Evolutionary conservation across 805 yeast species (phyloP).

Genomic region (Saccharomycopsis sp.): DNA sequence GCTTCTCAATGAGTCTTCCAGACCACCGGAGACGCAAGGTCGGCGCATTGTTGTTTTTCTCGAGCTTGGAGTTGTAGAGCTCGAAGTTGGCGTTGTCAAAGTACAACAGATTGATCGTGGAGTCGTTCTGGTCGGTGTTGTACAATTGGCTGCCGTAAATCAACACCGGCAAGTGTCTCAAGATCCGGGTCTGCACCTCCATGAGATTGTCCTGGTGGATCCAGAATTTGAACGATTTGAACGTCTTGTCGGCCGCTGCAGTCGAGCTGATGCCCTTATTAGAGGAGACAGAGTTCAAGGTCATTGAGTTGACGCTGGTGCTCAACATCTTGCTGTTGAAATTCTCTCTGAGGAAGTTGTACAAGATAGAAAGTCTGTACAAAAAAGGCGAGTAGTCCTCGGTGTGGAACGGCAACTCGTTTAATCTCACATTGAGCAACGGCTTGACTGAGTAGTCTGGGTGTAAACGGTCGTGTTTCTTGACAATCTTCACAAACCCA

Average conservation of each 20-base stretch:
- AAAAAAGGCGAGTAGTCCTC: slow-evolving; percentile 92
- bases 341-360: slow-evolving; percentile 76
- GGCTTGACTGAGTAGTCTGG: slow-evolving; percentile 86
- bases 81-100: slow-evolving; percentile 82
- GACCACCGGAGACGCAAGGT: slow-evolving; percentile 87
- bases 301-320: slow-evolving; percentile 31
- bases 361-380: slow-evolving; percentile 73
- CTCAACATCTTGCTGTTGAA: slow-evolving; percentile 31
- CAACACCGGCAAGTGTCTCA: slow-evolving; percentile 88
- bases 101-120: slow-evolving; percentile 78
- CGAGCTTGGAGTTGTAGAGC: slow-evolving; percentile 75
- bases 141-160: slow-evolving; percentile 51
- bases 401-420: slow-evolving; percentile 82
- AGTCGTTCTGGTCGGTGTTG: slow-evolving; percentile 46
- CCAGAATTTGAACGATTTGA: slow-evolving; percentile 83
- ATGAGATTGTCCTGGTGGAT: slow-evolving; percentile 92
- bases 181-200: slow-evolving; percentile 95
- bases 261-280: slow-evolving; percentile 27
- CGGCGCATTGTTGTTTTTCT: slow-evolving; percentile 61
- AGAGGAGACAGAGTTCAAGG: slow-evolving; percentile 28
- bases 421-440: slow-evolving; percentile 77
- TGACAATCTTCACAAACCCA: slow-evolving; percentile 89
- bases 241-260: slow-evolving; percentile 32
- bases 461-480: slow-evolving; percentile 91
- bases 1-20: slow-evolving; percentile 70